These are phyloP conservation scores for Aleurites moluccanus DNA, from an alignment of 441 rosid species.

Conservation along the genomic window DNA sequence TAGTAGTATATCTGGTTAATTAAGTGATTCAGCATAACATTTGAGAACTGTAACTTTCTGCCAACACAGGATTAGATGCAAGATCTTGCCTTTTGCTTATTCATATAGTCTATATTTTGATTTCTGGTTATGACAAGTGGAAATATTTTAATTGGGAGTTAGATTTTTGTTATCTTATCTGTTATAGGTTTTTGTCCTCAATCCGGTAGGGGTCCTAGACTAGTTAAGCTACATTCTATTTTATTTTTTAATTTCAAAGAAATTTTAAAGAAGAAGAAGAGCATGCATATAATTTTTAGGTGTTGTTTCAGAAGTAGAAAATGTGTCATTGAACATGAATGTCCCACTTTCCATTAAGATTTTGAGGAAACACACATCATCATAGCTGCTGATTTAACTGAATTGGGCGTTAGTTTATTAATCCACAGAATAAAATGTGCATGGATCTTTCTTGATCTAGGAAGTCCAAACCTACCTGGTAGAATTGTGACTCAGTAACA, in stretches of 20 bases:
- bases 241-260: neutral
- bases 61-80: neutral
- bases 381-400: neutral
- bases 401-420: neutral
- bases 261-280: neutral
- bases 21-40: neutral
- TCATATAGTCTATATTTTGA: neutral
- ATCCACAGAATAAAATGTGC: neutral
- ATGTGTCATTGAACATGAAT: neutral
- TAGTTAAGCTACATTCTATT: neutral
- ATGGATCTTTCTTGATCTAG: slow-evolving; percentile 13
- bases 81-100: neutral
- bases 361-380: neutral
- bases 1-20: neutral
- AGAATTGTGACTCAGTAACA: neutral
- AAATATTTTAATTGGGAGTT: neutral
- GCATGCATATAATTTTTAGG: neutral
- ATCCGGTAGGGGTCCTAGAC: too few relatives aligned
- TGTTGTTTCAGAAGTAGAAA: neutral
- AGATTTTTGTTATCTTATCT: neutral
- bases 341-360: neutral
- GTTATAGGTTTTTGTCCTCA: neutral
- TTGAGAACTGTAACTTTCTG: neutral
- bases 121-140: neutral
- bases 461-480: neutral